These are phyloP conservation scores for Aurinia saxatilis DNA, from an alignment of 345 rosid species.

Conservation along the genomic window DNA sequence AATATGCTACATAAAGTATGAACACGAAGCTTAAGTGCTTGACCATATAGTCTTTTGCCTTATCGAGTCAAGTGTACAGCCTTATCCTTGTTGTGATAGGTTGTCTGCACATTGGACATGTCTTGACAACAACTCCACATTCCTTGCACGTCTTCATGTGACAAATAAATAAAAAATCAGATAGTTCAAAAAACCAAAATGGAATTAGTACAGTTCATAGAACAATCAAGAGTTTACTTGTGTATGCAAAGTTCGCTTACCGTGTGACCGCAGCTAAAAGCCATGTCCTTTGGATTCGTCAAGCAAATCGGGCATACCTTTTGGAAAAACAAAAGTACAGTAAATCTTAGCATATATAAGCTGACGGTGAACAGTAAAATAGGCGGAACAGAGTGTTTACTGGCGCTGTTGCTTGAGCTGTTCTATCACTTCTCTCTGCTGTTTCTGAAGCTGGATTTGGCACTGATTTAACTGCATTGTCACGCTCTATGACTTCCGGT, in stretches of 20 bases:
- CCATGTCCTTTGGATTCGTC: slow-evolving; percentile 88
- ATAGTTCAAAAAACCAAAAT: background rate
- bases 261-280: slow-evolving; percentile 89
- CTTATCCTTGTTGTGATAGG: slow-evolving; percentile 66
- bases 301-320: slow-evolving; percentile 96
- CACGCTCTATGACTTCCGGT: slow-evolving; percentile 52
- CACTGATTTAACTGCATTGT: slow-evolving; percentile 39
- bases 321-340: background rate
- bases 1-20: slow-evolving; percentile 8
- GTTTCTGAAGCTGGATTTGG: slow-evolving; percentile 19
- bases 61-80: slow-evolving; percentile 40
- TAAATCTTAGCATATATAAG: background rate
- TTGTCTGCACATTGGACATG: slow-evolving; percentile 73
- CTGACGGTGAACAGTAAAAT: background rate
- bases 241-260: slow-evolving; percentile 38
- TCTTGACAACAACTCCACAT: slow-evolving; percentile 45
- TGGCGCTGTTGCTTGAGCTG: slow-evolving; percentile 30
- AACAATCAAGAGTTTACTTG: background rate
- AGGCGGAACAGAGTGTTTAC: slow-evolving; percentile 23
- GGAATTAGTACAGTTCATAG: background rate
- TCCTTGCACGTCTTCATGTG: slow-evolving; percentile 78
- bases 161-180: background rate
- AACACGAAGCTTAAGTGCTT: slow-evolving; percentile 10
- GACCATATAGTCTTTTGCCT: background rate
- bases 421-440: slow-evolving; percentile 34